phyloP scores from a whole-genome alignment of 345 rosid genomes.

The Camelina neglecta region DNA sequence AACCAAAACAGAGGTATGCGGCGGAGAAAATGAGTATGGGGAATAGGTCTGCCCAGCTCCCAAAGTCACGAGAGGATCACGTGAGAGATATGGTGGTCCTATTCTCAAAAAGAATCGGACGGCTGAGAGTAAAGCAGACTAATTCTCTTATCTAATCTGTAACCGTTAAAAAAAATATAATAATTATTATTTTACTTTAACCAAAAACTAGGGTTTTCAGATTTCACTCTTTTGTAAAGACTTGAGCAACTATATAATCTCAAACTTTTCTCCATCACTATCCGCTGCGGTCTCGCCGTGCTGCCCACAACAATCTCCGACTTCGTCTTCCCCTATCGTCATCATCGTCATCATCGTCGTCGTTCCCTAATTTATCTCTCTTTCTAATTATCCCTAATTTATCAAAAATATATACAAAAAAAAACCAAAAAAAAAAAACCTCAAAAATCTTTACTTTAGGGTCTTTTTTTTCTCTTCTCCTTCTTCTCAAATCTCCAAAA shows the following conservation, averaged over 20 bases:
- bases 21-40: slow-evolving; percentile 11
- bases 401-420: no score
- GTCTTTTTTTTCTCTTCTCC: neutral
- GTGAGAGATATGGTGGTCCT: slow-evolving; percentile 26
- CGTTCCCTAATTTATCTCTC: neutral
- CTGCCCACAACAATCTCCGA: slow-evolving; percentile 48
- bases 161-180: slow-evolving; percentile 3
- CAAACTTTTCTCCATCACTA: slow-evolving; percentile 39
- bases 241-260: slow-evolving; percentile 41
- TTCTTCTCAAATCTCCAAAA: neutral
- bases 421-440: slow-evolving; percentile 3
- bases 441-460: slow-evolving; percentile 3
- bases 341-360: slow-evolving; percentile 27
- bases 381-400: slow-evolving; percentile 7
- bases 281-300: slow-evolving; percentile 49
- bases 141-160: neutral
- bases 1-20: slow-evolving; percentile 8
- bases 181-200: neutral
- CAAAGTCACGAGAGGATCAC: slow-evolving; percentile 37
- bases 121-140: slow-evolving; percentile 16
- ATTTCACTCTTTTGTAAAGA: neutral
- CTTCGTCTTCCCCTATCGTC: slow-evolving; percentile 37
- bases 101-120: neutral
- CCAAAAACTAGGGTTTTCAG: slow-evolving; percentile 44
- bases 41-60: neutral